Base-by-base conservation (phyloP, 2,329 filamentous ascomycete species). In the Cadophora luteo-olivacea region DNA sequence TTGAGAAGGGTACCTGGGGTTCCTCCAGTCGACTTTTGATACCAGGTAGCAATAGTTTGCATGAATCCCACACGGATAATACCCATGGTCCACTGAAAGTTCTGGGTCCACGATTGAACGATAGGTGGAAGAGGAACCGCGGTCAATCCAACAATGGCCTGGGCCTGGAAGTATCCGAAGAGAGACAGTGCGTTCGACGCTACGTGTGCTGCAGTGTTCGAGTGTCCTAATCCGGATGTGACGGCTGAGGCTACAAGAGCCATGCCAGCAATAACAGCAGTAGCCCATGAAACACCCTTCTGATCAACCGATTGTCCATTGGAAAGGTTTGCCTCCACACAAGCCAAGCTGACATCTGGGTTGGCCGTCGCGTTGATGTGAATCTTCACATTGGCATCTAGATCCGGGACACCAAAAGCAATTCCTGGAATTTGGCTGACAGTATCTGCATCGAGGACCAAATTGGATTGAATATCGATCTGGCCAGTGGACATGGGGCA, bases 81-180 rank as follows among this genome's bases (percentile, higher is more conserved):
- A 75, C 95, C 95, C 93, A 98, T 96, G 77, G 91, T 97, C 95
- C 95, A 98, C 78, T 97, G 92, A 82, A 98, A 97, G 81, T 97
- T 95, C 82, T 97, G 94, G 1, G 94, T 97, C 95, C 95, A 98
- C 0, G 94, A 87, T 76, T 92, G 87, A 65, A 97, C 95, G 70
- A 97, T 92, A 0, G 95, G 95, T 11, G 95, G 95, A 65, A 97
- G 86, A 57, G 86, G 84, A 16, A 97, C 91, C 24, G 91, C 88
- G 65, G 91, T 92, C 80, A 97, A 90, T 72, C 94, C 94, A 75
- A 97, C 85, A 80, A 97, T 93, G 32, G 95, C 94, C 81, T 97
- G 94, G 4, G 93, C 89, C 81, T 98, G 95, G 85, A 97, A 97
- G 81, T 96, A 97, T 70, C 91, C 89, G 78, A 97, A 97, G 36